phyloP scores from a whole-genome alignment of 345 rosid genomes.

The Rhizophora mangle region DNA sequence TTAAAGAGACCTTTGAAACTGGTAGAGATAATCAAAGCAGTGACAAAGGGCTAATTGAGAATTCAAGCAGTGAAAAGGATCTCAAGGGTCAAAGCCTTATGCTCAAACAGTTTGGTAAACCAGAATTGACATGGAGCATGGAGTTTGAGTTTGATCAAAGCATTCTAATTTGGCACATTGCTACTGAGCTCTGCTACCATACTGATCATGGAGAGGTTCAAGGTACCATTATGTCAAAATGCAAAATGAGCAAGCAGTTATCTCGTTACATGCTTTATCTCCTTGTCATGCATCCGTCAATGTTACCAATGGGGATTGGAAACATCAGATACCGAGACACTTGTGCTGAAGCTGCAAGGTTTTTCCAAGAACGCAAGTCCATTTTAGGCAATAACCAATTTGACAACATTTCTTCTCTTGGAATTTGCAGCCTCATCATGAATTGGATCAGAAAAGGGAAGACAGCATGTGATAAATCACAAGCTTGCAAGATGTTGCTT shows the following conservation, averaged over 20 bases:
- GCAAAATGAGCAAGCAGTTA: slow-evolving; percentile 5
- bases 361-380: slow-evolving; percentile 7
- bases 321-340: slow-evolving; percentile 30
- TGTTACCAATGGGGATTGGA: slow-evolving; percentile 32
- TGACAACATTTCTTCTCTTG: neutral
- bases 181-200: slow-evolving; percentile 18
- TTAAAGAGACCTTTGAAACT: neutral
- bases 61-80: neutral
- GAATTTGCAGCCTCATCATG: neutral
- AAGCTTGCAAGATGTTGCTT: slow-evolving; percentile 9
- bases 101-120: neutral
- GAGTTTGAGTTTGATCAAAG: slow-evolving; percentile 22
- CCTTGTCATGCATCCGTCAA: slow-evolving; percentile 17
- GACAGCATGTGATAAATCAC: neutral
- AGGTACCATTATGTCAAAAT: neutral
- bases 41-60: neutral
- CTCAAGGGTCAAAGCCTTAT: neutral
- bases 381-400: neutral
- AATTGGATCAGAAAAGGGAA: slow-evolving; percentile 2
- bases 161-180: slow-evolving; percentile 36
- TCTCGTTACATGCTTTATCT: slow-evolving; percentile 26
- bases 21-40: neutral
- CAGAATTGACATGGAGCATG: slow-evolving; percentile 7
- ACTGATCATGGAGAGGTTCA: neutral
- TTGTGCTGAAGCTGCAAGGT: slow-evolving; percentile 6